phyloP scores from a whole-genome alignment of 1,284 basidiomycete species.

The Rhodotorula sp. region DNA sequence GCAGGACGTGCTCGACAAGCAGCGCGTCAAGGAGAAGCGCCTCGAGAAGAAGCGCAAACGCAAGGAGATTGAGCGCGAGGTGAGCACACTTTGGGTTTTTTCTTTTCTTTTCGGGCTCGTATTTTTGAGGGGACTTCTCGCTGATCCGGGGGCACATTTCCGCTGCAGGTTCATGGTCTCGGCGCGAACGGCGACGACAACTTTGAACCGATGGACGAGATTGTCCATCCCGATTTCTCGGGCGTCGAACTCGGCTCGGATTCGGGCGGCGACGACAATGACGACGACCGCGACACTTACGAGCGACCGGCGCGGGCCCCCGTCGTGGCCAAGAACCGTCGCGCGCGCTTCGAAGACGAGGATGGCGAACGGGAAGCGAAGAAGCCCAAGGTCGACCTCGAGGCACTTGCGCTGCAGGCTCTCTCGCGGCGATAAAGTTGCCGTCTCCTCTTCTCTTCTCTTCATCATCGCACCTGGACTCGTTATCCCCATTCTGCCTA shows the following conservation, averaged over 20 bases:
- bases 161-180: constrained; percentile 38
- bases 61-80: constrained; percentile 77
- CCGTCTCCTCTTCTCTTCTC: neutral
- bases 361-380: constrained; percentile 10
- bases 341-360: constrained; percentile 35
- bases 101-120: constrained; percentile 18
- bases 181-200: constrained; percentile 57
- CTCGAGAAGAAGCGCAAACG: constrained; percentile 78
- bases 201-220: constrained; percentile 27
- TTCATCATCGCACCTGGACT: neutral
- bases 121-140: constrained; percentile 19
- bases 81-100: constrained; percentile 44
- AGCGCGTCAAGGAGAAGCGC: constrained; percentile 82
- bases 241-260: constrained; percentile 58
- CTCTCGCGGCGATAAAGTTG: constrained; percentile 24
- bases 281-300: neutral
- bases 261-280: constrained; percentile 22
- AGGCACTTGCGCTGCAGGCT: constrained; percentile 43
- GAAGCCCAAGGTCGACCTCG: constrained; percentile 42
- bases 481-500: neutral
- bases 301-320: constrained; percentile 14
- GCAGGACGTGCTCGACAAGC: constrained; percentile 73
- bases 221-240: constrained; percentile 60
- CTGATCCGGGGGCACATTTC: constrained; percentile 40
- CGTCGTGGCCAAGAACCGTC: constrained; percentile 19